Conservation (phyloP, 2,329 filamentous ascomycete species). For the Diaporthe citrichinensis region DNA sequence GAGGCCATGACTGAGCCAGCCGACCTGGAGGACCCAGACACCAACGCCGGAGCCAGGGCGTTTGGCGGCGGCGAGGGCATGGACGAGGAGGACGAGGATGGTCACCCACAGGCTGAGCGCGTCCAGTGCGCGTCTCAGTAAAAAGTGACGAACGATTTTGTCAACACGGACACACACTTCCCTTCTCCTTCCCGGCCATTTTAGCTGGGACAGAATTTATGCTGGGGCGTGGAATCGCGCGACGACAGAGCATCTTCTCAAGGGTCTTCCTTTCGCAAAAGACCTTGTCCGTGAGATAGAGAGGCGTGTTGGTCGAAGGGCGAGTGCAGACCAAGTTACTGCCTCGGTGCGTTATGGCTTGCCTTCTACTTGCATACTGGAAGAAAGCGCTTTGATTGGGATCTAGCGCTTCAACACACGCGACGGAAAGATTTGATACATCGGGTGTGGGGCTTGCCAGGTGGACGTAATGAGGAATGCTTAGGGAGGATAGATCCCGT, state of each 20-base stretch:
- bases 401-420: slow-evolving; percentile 2
- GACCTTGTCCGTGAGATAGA: not conserved
- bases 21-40: slow-evolving; percentile 87
- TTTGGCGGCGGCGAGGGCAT: slow-evolving; percentile 73
- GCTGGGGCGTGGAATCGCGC: not conserved
- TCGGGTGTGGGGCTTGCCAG: not conserved
- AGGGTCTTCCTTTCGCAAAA: not conserved
- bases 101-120: slow-evolving; percentile 80
- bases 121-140: slow-evolving; percentile 93
- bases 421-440: slow-evolving; percentile 5
- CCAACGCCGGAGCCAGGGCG: slow-evolving; percentile 75
- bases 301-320: slow-evolving; percentile 4
- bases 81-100: slow-evolving; percentile 85
- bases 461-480: slow-evolving; percentile 34
- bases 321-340: not conserved
- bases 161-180: not conserved
- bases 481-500: slow-evolving; percentile 29
- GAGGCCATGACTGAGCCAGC: slow-evolving; percentile 95
- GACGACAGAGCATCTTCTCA: not conserved
- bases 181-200: not conserved
- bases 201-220: not conserved
- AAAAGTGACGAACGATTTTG: slow-evolving; percentile 48
- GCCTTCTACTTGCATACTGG: slow-evolving; percentile 17
- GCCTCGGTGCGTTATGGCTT: slow-evolving; percentile 5
- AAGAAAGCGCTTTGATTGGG: not conserved